A percentile compares a stretch with the other conserved stretches of the same genome.
Evolutionary conservation across 2,329 filamentous ascomycete genomes (phyloP).

Genomic region (Trichoderma asperellum): DNA sequence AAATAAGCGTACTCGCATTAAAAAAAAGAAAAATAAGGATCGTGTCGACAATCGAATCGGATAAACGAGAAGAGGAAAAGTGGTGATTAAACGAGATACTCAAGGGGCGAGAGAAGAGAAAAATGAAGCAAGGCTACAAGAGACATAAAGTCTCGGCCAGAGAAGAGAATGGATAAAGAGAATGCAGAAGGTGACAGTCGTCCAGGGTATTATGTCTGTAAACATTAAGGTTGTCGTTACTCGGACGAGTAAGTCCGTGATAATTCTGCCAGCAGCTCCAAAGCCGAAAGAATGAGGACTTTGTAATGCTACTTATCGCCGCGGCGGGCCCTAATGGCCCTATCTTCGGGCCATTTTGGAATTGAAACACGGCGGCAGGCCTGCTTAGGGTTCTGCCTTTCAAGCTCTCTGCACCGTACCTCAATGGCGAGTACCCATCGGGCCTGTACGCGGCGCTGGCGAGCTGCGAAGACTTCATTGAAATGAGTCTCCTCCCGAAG

Average conservation of each 20-base stretch:
- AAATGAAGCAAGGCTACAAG: background rate
- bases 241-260: background rate
- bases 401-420: conserved; percentile 58
- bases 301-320: background rate
- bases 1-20: background rate
- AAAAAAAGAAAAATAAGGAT: background rate
- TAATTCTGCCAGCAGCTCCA: background rate
- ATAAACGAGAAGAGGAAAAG: background rate
- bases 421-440: conserved; percentile 59
- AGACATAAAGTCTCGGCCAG: background rate
- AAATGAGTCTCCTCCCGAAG: conserved; percentile 55
- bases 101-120: background rate
- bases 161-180: background rate
- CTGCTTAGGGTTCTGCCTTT: conserved; percentile 46
- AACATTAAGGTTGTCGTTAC: background rate
- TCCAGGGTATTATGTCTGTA: conserved; percentile 3
- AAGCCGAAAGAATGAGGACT: background rate
- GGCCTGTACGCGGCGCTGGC: conserved; percentile 50
- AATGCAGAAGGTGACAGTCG: background rate
- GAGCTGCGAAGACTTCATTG: conserved; percentile 48
- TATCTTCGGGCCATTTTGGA: conserved; percentile 40
- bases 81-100: background rate
- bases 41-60: background rate
- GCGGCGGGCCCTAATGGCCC: background rate
- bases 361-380: conserved; percentile 46